Percentiles rank a stretch among this genome's conserved stretches.
phyloP scores from a whole-genome alignment of 83 land plant species.

The Picea abies region DNA sequence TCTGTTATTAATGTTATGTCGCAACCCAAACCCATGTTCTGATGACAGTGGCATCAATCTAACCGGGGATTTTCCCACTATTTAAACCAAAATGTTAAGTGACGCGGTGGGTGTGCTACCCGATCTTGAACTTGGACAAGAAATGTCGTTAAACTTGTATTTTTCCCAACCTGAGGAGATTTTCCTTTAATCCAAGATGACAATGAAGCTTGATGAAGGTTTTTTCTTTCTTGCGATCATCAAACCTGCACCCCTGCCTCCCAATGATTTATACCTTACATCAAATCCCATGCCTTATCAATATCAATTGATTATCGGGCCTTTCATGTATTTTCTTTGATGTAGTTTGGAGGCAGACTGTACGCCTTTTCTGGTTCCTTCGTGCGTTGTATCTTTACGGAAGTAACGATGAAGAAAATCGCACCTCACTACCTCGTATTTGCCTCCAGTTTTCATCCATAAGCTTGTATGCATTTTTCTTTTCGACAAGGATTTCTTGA shows the following conservation, averaged over 20 bases:
- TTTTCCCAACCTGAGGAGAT: not conserved
- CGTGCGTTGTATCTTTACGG: not conserved
- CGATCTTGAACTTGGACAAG: not conserved
- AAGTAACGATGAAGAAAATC: conserved; percentile 26
- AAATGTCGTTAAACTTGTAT: not conserved
- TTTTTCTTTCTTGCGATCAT: not conserved
- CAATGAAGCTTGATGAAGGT: not conserved
- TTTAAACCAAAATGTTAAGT: too few species aligned
- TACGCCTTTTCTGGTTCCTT: not conserved
- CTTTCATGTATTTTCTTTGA: not conserved
- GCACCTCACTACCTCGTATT: conserved; percentile 30
- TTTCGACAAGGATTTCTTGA: conserved; percentile 36
- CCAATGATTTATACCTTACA: conserved; percentile 28
- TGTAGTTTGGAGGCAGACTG: not conserved
- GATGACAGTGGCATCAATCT: too few species aligned
- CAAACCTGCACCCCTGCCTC: not conserved
- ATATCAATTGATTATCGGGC: conserved; percentile 22
- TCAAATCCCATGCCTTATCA: conserved; percentile 60
- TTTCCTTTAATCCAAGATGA: not conserved
- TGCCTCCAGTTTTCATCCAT: conserved; percentile 68
- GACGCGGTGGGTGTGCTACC: not conserved
- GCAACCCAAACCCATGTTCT: too few species aligned
- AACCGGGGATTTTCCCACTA: too few species aligned
- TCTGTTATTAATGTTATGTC: too few species aligned
- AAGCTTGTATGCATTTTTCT: conserved; percentile 21